Percentiles rank a stretch among this genome's conserved stretches.
These are phyloP conservation scores for Syzygium aqueum DNA, from an alignment of 345 rosid genomes.

Conservation along the genomic window DNA sequence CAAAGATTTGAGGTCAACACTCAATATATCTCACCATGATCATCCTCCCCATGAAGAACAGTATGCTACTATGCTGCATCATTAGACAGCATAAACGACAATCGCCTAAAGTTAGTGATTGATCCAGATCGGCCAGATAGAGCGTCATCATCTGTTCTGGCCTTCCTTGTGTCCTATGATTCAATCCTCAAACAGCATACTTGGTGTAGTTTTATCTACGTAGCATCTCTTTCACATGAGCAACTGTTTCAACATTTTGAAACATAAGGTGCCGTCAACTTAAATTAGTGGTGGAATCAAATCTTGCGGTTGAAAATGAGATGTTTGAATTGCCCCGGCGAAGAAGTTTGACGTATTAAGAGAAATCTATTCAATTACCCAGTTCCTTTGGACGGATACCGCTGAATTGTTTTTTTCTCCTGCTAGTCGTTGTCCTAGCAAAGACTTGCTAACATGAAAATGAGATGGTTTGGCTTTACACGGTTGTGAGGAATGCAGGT, in stretches of 20 bases:
- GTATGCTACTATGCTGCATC: not conserved
- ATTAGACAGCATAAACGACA: not conserved
- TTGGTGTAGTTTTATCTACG: not conserved
- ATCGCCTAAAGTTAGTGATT: not conserved
- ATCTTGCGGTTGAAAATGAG: not conserved
- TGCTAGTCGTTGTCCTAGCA: not conserved
- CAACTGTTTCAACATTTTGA: not conserved
- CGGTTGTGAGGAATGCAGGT: slow-evolving; percentile 37
- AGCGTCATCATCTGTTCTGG: not conserved
- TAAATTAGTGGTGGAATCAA: not conserved
- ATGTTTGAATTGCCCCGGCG: not conserved
- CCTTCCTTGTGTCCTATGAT: not conserved
- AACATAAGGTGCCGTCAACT: not conserved
- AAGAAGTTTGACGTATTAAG: not conserved
- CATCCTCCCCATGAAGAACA: not conserved
- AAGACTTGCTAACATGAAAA: not conserved
- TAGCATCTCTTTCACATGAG: not conserved
- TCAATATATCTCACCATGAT: not conserved
- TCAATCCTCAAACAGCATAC: not conserved
- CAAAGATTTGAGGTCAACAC: not conserved
- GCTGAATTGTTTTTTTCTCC: not conserved
- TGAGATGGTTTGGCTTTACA: not conserved
- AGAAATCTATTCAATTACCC: not conserved
- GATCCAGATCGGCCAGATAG: not conserved
- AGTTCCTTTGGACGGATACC: not conserved